These are phyloP conservation scores for Gossypium ekmanianum DNA, from an alignment of 345 rosid species.

Conservation along the genomic window DNA sequence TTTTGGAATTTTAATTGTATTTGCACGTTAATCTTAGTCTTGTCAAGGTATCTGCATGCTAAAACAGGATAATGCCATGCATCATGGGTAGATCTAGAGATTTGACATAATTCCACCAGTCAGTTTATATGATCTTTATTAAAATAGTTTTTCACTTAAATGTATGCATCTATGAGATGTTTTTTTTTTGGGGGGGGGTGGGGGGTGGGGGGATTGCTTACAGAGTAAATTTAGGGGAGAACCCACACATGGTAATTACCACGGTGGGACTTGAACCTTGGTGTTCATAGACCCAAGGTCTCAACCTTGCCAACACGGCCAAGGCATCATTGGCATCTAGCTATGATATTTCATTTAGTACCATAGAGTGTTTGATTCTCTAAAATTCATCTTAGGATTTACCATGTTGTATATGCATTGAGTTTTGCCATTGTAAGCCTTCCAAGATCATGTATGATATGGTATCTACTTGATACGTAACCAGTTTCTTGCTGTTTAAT, in stretches of 20 bases:
- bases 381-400: not conserved
- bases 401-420: not conserved
- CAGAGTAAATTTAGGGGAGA: too few relatives aligned
- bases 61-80: not conserved
- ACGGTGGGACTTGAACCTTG: too few relatives aligned
- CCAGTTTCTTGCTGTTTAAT: slow-evolving; percentile 2
- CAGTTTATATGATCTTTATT: not conserved
- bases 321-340: too few relatives aligned
- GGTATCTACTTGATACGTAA: not conserved
- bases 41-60: not conserved
- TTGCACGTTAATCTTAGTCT: not conserved
- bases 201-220: too few relatives aligned
- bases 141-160: not conserved
- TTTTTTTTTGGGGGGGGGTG: too few relatives aligned
- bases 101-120: not conserved
- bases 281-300: too few relatives aligned
- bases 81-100: not conserved
- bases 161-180: too few relatives aligned
- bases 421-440: not conserved
- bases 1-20: not conserved
- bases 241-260: too few relatives aligned
- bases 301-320: too few relatives aligned
- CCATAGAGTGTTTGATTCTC: not conserved
- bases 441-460: not conserved
- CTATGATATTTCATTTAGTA: slow-evolving; percentile 1